Evolutionary conservation across 345 rosid genomes (phyloP).

Genomic region (Gossypium stocksii): DNA sequence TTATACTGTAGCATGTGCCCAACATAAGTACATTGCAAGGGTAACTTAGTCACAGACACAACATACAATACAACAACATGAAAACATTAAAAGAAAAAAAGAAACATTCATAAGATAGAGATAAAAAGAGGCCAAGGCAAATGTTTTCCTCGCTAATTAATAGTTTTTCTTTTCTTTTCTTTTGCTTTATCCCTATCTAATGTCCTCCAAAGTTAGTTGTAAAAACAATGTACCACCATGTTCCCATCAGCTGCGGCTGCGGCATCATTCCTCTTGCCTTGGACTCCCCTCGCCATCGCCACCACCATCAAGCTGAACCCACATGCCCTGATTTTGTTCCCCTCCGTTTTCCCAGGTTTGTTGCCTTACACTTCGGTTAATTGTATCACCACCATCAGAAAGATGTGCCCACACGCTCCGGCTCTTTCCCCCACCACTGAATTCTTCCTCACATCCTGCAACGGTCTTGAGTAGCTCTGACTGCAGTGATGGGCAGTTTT

Average conservation of each 20-base stretch:
- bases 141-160: not conserved
- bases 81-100: not conserved
- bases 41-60: not conserved
- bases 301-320: slow-evolving; percentile 59
- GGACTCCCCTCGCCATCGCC: slow-evolving; percentile 42
- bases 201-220: not conserved
- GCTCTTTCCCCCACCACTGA: slow-evolving; percentile 57
- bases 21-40: not conserved
- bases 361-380: slow-evolving; percentile 51
- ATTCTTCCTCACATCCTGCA: slow-evolving; percentile 67
- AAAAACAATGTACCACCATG: slow-evolving; percentile 10
- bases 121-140: not conserved
- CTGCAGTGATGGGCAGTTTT: slow-evolving; percentile 59
- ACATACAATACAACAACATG: not conserved
- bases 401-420: slow-evolving; percentile 65
- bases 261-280: slow-evolving; percentile 34
- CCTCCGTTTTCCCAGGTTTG: slow-evolving; percentile 59
- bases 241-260: not conserved
- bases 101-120: not conserved
- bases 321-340: slow-evolving; percentile 56
- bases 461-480: slow-evolving; percentile 69
- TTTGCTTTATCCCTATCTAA: not conserved
- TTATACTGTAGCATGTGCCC: not conserved
- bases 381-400: slow-evolving; percentile 65
- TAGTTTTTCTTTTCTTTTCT: not conserved